Evolutionary conservation across 2,329 filamentous ascomycete genomes (phyloP).

Genomic region (Phialocephala subalpina): DNA sequence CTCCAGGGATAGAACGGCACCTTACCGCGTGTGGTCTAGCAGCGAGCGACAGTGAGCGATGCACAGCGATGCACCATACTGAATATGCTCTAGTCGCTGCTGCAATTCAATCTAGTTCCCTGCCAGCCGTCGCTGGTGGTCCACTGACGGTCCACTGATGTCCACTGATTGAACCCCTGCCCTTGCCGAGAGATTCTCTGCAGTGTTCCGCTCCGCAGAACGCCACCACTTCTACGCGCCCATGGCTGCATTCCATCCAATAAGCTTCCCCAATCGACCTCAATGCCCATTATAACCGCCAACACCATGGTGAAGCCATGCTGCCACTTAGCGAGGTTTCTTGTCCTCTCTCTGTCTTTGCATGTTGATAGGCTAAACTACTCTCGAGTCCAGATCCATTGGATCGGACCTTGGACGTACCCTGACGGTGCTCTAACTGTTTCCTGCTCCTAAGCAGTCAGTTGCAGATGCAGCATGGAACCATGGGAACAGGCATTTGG

Average conservation of each 20-base stretch:
- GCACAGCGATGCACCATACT: neutral
- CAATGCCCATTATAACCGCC: slow-evolving; percentile 17
- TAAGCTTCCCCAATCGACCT: neutral
- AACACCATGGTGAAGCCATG: slow-evolving; percentile 5
- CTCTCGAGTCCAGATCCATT: slow-evolving; percentile 16
- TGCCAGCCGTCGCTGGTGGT: neutral
- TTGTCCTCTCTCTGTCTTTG: neutral
- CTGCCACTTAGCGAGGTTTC: slow-evolving; percentile 1
- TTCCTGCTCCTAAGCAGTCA: slow-evolving; percentile 14
- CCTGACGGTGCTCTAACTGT: slow-evolving; percentile 14
- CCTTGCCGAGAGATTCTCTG: slow-evolving; percentile 5
- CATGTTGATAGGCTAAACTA: slow-evolving; percentile 20
- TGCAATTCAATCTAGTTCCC: neutral
- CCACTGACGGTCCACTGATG: too few relatives aligned
- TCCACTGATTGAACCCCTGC: neutral
- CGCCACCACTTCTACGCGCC: slow-evolving; percentile 10
- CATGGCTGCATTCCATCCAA: neutral
- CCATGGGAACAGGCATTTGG: slow-evolving; percentile 5
- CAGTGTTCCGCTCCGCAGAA: slow-evolving; percentile 10
- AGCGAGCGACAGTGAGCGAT: neutral
- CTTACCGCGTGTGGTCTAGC: neutral
- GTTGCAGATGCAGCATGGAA: slow-evolving; percentile 18
- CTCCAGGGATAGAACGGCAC: neutral
- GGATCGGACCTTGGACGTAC: slow-evolving; percentile 14
- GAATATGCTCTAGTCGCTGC: neutral